Percentiles rank a stretch among this genome's conserved stretches.
Evolutionary conservation across 352 stramenopile species (phyloP).

Genomic region (Thalassiosira delicatula): DNA sequence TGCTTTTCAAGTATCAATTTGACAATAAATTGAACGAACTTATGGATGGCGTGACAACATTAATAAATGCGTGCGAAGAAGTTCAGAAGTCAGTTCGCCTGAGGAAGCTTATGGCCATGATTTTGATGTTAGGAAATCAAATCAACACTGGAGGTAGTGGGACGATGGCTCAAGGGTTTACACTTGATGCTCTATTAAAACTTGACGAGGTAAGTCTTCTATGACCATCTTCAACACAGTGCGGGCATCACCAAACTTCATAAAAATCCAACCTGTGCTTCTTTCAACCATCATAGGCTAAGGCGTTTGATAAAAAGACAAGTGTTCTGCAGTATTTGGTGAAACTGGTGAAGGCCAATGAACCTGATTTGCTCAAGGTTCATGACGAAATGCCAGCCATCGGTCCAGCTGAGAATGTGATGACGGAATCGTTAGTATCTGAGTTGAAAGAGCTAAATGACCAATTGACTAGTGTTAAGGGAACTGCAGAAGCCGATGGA

Average conservation of each 20-base stretch:
- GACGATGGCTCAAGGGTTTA: constrained; percentile 92
- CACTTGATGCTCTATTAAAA: constrained; percentile 93
- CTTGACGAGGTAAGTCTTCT: constrained; percentile 80
- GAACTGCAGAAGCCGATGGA: constrained; percentile 72
- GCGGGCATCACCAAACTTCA: too few relatives aligned
- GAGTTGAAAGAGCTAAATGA: constrained; percentile 80
- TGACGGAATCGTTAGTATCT: constrained; percentile 72
- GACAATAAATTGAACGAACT: constrained; percentile 87
- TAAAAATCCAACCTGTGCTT: constrained; percentile 6
- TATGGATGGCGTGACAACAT: constrained; percentile 79
- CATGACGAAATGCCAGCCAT: constrained; percentile 89
- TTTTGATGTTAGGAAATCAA: constrained; percentile 96
- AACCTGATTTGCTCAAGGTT: constrained; percentile 91
- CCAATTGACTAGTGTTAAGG: constrained; percentile 73
- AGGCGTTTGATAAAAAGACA: constrained; percentile 94
- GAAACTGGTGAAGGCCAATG: constrained; percentile 94
- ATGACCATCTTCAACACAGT: neutral
- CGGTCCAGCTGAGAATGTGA: constrained; percentile 85
- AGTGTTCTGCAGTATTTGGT: constrained; percentile 98
- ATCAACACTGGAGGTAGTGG: constrained; percentile 90
- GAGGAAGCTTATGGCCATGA: constrained; percentile 94
- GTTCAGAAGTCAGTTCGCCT: constrained; percentile 91
- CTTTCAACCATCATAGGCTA: constrained; percentile 69
- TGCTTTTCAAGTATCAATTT: constrained; percentile 84
- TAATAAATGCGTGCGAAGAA: constrained; percentile 92